Evolutionary conservation across 2,329 filamentous ascomycete species (phyloP).

Genomic region (Mycosphaerella sp.): DNA sequence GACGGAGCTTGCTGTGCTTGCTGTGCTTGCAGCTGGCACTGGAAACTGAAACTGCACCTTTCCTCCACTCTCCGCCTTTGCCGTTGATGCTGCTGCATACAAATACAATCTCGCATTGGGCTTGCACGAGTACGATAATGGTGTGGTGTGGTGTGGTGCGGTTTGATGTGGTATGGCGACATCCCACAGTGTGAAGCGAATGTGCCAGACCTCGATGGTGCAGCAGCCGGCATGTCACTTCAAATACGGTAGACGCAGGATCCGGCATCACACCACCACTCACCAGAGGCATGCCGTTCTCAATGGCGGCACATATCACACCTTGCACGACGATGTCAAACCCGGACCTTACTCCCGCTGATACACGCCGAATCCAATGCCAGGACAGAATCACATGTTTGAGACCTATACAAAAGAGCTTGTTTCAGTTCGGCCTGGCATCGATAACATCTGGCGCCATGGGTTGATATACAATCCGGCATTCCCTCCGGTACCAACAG

Average conservation of each 20-base stretch:
- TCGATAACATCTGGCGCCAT: neutral
- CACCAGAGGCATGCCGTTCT: neutral
- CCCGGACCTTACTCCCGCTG: too few species aligned
- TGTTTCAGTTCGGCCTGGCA: neutral
- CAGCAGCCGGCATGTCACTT: neutral
- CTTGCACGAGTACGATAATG: too few species aligned
- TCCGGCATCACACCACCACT: neutral
- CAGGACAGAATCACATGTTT: too few species aligned
- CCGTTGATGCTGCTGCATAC: too few species aligned
- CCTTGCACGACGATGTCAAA: too few species aligned
- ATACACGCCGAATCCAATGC: too few species aligned
- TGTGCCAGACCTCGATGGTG: neutral
- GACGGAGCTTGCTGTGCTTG: neutral
- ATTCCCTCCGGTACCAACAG: neutral
- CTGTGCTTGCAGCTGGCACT: neutral
- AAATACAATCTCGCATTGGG: too few species aligned
- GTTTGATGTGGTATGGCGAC: neutral
- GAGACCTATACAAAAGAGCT: too few species aligned
- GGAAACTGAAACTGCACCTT: neutral
- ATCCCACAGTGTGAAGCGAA: neutral
- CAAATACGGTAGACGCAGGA: neutral
- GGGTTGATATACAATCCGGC: neutral
- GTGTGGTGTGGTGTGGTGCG: neutral
- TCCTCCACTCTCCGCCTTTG: neutral
- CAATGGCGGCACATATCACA: too few species aligned